Percentiles rank a stretch among this genome's conserved stretches.
phyloP scores from a whole-genome alignment of 805 yeast species.

The Kazachstania viticola region DNA sequence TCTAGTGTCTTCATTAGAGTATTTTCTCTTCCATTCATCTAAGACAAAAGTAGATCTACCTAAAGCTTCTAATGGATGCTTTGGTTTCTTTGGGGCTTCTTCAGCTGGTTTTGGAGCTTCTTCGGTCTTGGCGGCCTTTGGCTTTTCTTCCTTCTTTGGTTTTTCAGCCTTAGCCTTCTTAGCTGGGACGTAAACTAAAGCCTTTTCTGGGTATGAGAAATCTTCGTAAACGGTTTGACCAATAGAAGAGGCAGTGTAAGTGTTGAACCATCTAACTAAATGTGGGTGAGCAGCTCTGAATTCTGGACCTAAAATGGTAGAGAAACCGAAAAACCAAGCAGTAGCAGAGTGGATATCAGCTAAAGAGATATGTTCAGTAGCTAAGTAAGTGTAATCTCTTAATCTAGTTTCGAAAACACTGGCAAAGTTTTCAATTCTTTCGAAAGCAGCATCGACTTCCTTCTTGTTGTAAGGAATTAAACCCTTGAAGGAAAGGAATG shows the following conservation, averaged over 20 bases:
- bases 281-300: constrained; percentile 57
- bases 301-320: constrained; percentile 46
- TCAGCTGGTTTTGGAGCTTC: constrained; percentile 13
- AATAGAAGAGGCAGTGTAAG: constrained; percentile 38
- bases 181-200: constrained; percentile 49
- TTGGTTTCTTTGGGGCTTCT: constrained; percentile 53
- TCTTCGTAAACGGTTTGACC: constrained; percentile 37
- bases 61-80: constrained; percentile 82
- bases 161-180: constrained; percentile 27
- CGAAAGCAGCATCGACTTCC: constrained; percentile 36
- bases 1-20: constrained; percentile 97
- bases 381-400: constrained; percentile 55
- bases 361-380: constrained; percentile 51
- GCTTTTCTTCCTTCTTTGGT: constrained; percentile 7
- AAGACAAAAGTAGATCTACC: constrained; percentile 60
- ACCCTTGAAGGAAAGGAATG: constrained; percentile 52
- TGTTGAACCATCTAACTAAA: constrained; percentile 62
- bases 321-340: constrained; percentile 26
- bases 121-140: constrained; percentile 12
- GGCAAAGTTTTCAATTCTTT: constrained; percentile 30
- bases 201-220: constrained; percentile 50
- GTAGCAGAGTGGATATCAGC: constrained; percentile 20
- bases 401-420: constrained; percentile 45
- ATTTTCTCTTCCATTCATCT: constrained; percentile 93
- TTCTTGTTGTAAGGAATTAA: constrained; percentile 71